Evolutionary conservation across 306 rosid genomes (phyloP).

Genomic region (Geum urbanum): DNA sequence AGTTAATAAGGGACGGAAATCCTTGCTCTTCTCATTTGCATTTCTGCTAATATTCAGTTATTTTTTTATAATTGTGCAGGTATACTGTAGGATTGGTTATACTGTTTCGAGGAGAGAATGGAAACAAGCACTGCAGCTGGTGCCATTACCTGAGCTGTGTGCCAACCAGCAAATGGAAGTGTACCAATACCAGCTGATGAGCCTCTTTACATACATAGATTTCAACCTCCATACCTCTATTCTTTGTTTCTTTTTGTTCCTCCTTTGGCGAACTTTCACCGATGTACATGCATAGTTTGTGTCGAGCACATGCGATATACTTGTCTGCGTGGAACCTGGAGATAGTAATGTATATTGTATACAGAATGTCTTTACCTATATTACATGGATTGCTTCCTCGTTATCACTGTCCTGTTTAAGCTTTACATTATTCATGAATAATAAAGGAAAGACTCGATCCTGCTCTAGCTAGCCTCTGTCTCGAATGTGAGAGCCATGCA

Average conservation of each 20-base stretch:
- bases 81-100: conserved; percentile 36
- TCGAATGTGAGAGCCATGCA: no score
- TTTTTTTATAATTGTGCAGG: conserved; percentile 21
- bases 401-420: background rate
- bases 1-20: no score
- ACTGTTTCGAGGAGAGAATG: conserved; percentile 41
- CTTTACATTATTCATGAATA: no score
- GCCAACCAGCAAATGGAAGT: conserved; percentile 43
- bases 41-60: background rate
- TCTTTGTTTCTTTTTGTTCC: background rate
- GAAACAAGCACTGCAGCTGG: conserved; percentile 48
- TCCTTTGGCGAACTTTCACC: background rate
- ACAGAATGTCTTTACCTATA: background rate
- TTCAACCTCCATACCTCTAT: background rate
- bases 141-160: conserved; percentile 49
- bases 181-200: conserved; percentile 25
- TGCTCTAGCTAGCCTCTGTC: no score
- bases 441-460: no score
- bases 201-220: background rate
- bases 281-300: conserved; percentile 20
- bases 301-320: background rate
- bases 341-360: background rate
- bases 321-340: background rate
- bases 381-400: background rate
- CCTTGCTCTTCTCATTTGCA: no score